These are phyloP conservation scores for Microsporum ferrugineum DNA, from an alignment of 2,329 filamentous ascomycete species.

Conservation along the genomic window DNA sequence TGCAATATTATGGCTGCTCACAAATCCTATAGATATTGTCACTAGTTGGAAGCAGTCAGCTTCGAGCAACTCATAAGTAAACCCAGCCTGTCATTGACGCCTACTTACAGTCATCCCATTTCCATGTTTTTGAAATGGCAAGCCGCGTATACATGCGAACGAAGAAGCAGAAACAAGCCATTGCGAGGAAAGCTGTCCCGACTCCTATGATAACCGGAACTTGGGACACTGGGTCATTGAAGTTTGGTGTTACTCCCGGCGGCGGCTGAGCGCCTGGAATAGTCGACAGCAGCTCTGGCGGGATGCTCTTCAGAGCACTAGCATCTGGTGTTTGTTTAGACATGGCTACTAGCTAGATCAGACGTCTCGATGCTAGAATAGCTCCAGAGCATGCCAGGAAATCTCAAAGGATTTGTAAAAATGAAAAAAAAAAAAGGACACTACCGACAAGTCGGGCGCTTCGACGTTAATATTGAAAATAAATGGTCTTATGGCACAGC, in stretches of 20 bases:
- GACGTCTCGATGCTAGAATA: neutral
- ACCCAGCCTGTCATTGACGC: neutral
- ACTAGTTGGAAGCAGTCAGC: neutral
- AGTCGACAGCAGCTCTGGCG: neutral
- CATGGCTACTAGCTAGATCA: neutral
- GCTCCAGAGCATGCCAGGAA: neutral
- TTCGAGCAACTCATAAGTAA: neutral
- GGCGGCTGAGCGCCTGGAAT: neutral
- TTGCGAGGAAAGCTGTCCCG: neutral
- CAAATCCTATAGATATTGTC: neutral
- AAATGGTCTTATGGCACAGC: neutral
- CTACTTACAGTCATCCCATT: slow-evolving; percentile 2
- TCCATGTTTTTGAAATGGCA: slow-evolving; percentile 1
- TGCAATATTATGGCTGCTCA: neutral
- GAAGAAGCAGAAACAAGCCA: neutral
- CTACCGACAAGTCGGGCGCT: neutral
- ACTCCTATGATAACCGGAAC: slow-evolving; percentile 1
- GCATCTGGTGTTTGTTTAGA: neutral
- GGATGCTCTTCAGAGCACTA: neutral
- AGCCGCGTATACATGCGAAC: neutral
- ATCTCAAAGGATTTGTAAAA: neutral
- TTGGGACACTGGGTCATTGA: neutral
- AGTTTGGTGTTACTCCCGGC: neutral
- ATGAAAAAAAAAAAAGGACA: neutral
- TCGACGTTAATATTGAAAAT: neutral